phyloP scores from a whole-genome alignment of 257 asterid genomes.

The Striga asiatica region DNA sequence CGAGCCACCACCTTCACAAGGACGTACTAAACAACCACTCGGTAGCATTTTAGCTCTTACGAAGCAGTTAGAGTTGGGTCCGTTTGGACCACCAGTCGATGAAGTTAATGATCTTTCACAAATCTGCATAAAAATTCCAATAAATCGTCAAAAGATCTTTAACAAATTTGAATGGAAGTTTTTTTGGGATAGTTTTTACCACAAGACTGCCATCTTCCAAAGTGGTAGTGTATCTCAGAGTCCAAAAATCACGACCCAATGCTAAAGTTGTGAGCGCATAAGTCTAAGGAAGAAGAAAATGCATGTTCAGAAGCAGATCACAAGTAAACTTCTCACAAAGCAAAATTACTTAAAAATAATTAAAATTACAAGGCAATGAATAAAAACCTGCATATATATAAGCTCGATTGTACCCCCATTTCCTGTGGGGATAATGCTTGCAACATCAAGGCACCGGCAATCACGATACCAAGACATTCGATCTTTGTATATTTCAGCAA shows the following conservation, averaged over 20 bases:
- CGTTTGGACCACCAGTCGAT: constrained; percentile 61
- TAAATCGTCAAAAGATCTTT: too few relatives aligned
- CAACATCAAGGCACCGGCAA: constrained; percentile 58
- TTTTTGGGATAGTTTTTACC: constrained; percentile 30
- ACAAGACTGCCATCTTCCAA: constrained; percentile 86
- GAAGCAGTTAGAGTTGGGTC: constrained; percentile 47
- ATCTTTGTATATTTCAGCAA: constrained; percentile 76
- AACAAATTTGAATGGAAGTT: too few relatives aligned
- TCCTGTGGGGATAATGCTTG: constrained; percentile 48
- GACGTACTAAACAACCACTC: constrained; percentile 61
- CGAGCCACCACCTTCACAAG: constrained; percentile 82
- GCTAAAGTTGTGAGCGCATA: constrained; percentile 85
- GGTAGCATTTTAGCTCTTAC: constrained; percentile 73
- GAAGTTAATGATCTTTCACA: constrained; percentile 71
- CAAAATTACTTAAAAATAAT: too few relatives aligned
- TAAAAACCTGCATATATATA: constrained; percentile 56
- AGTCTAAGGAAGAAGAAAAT: constrained; percentile 25
- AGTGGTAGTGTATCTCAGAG: constrained; percentile 54
- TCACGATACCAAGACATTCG: constrained; percentile 79
- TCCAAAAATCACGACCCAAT: constrained; percentile 83
- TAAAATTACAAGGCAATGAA: not conserved
- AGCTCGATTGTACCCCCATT: constrained; percentile 82
- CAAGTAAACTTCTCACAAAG: not conserved
- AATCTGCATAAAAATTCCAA: constrained; percentile 39
- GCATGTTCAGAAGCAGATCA: not conserved